phyloP scores from a whole-genome alignment of 2,329 filamentous ascomycete genomes.

The Fonsecaea monophora region DNA sequence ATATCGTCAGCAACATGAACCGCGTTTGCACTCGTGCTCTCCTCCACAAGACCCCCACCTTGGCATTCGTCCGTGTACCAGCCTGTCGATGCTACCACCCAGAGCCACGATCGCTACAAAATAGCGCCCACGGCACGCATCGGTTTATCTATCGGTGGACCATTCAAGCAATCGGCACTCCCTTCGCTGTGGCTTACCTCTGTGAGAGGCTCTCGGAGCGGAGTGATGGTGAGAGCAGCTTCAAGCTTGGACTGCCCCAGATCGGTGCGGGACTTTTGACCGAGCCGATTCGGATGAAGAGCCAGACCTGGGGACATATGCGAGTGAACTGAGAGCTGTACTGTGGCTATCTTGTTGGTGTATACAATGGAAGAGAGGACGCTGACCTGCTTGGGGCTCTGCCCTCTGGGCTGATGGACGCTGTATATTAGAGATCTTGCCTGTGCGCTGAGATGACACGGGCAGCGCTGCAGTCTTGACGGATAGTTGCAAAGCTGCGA shows the following conservation, averaged over 20 bases:
- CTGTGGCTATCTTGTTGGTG: background rate
- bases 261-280: slow-evolving; percentile 27
- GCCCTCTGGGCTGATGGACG: background rate
- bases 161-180: slow-evolving; percentile 30
- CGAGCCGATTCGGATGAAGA: slow-evolving; percentile 30
- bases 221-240: slow-evolving; percentile 21
- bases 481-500: background rate
- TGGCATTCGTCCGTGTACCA: background rate
- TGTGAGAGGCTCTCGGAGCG: slow-evolving; percentile 28
- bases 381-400: background rate
- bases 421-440: background rate
- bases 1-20: background rate
- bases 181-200: slow-evolving; percentile 31
- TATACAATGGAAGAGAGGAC: background rate
- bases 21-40: background rate
- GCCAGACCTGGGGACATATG: slow-evolving; percentile 21
- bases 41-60: background rate
- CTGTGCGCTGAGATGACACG: background rate
- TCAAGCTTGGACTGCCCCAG: slow-evolving; percentile 25
- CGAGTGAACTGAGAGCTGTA: background rate
- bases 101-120: slow-evolving; percentile 28
- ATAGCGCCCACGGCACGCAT: slow-evolving; percentile 27
- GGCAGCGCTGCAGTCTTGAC: background rate
- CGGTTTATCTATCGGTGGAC: slow-evolving; percentile 34
- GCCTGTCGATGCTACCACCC: slow-evolving; percentile 26